phyloP scores from a whole-genome alignment of 148 eudicot genomes.

The Tetragonia tetragonoides region DNA sequence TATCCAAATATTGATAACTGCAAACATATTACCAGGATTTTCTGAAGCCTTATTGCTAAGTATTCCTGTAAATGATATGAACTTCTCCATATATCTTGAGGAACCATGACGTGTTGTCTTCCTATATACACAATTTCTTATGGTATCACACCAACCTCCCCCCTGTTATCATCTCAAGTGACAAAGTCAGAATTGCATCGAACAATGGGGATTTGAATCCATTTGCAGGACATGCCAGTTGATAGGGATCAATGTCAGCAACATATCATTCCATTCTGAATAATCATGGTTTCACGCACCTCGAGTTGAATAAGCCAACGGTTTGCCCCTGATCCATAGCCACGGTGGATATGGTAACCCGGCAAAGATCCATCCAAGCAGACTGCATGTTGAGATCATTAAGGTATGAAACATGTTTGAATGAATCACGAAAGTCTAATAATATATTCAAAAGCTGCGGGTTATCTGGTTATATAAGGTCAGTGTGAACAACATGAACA shows the following conservation, averaged over 20 bases:
- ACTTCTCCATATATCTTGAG: constrained; percentile 71
- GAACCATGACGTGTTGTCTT: constrained; percentile 88
- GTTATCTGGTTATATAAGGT: not conserved
- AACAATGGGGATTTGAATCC: not conserved
- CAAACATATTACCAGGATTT: constrained; percentile 59
- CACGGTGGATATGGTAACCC: constrained; percentile 84
- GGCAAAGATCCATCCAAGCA: constrained; percentile 98
- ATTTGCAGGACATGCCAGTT: constrained; percentile 20
- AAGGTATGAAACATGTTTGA: not conserved
- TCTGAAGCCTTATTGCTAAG: constrained; percentile 77
- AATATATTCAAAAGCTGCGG: too few relatives aligned
- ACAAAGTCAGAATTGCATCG: constrained; percentile 19
- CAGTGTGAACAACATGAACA: not conserved
- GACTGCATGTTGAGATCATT: constrained; percentile 38
- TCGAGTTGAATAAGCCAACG: constrained; percentile 96
- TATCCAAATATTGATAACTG: not conserved
- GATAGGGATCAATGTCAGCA: constrained; percentile 4
- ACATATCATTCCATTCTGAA: constrained; percentile 17
- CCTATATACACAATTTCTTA: constrained; percentile 76
- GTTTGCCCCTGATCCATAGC: constrained; percentile 84
- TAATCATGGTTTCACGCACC: constrained; percentile 50
- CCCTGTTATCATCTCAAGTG: constrained; percentile 55
- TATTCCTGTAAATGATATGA: constrained; percentile 70
- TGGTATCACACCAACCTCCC: constrained; percentile 95
- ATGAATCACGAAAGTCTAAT: not conserved